phyloP scores from a whole-genome alignment of 2,329 filamentous ascomycete species.

The Biscogniauxia sp. region DNA sequence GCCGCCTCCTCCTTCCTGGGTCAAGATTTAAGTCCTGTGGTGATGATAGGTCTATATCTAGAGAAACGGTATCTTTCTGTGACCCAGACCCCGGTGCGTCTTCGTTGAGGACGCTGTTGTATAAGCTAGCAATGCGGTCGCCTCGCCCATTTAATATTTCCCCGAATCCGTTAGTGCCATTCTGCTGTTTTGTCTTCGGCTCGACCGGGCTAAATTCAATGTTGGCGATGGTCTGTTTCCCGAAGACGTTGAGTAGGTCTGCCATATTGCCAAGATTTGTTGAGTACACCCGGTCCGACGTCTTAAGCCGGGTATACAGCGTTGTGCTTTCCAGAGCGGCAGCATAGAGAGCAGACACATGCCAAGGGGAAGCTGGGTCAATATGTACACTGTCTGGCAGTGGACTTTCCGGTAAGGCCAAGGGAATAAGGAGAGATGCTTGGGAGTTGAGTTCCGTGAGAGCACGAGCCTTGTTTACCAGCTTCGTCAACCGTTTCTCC shows the following conservation, averaged over 20 bases:
- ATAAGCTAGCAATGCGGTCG: slow-evolving; percentile 28
- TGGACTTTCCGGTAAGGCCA: slow-evolving; percentile 59
- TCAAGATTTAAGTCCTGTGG: slow-evolving; percentile 35
- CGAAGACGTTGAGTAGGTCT: slow-evolving; percentile 67
- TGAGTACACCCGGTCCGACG: slow-evolving; percentile 38
- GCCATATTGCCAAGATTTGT: slow-evolving; percentile 61
- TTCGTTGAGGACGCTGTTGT: slow-evolving; percentile 32
- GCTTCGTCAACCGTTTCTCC: slow-evolving; percentile 62
- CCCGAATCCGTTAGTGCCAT: slow-evolving; percentile 20
- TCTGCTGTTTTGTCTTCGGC: slow-evolving; percentile 29
- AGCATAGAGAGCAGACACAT: slow-evolving; percentile 72
- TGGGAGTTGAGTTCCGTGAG: slow-evolving; percentile 67
- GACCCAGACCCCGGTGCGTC: slow-evolving; percentile 25
- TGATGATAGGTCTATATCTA: slow-evolving; percentile 42
- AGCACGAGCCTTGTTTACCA: slow-evolving; percentile 72
- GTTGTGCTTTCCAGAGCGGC: slow-evolving; percentile 76
- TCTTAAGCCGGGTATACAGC: slow-evolving; percentile 68
- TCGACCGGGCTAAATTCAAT: slow-evolving; percentile 63
- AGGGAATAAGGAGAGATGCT: slow-evolving; percentile 74
- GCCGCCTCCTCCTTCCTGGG: slow-evolving; percentile 20
- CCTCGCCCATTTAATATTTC: slow-evolving; percentile 27
- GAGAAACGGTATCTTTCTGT: slow-evolving; percentile 29
- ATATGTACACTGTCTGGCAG: slow-evolving; percentile 59
- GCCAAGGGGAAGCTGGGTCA: slow-evolving; percentile 69
- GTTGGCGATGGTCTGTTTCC: slow-evolving; percentile 76